Evolutionary conservation across 805 yeast genomes (phyloP).

Genomic region (Lipomyces mesembrius): DNA sequence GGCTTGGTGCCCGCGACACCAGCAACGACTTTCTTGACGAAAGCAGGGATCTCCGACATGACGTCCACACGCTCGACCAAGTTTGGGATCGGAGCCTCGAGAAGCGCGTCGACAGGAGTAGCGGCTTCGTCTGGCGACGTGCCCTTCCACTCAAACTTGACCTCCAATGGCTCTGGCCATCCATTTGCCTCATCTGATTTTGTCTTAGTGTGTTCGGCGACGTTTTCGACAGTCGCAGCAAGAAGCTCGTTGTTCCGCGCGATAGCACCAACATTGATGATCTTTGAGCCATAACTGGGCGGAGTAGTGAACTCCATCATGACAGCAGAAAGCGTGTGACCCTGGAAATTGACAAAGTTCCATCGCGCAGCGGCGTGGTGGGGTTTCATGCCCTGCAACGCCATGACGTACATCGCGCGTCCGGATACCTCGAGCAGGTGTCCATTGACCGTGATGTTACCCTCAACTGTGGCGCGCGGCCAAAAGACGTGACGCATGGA

Average conservation of each 20-base stretch:
- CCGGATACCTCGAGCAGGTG: conserved; percentile 47
- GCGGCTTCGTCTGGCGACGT: conserved; percentile 53
- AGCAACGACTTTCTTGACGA: conserved; percentile 88
- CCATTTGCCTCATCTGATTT: conserved; percentile 74
- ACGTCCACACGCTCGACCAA: conserved; percentile 93
- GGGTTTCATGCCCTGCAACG: conserved; percentile 98
- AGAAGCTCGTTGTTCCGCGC: conserved; percentile 67
- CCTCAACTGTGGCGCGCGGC: conserved; percentile 82
- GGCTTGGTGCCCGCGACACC: conserved; percentile 97
- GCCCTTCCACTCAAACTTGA: conserved; percentile 64
- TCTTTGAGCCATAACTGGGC: conserved; percentile 78
- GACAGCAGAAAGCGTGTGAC: conserved; percentile 71
- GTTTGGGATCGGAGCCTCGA: conserved; percentile 60
- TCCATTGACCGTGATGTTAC: conserved; percentile 60
- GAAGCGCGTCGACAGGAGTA: conserved; percentile 39
- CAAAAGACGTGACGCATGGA: conserved; percentile 94
- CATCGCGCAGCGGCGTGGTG: conserved; percentile 98
- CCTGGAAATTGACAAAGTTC: conserved; percentile 92
- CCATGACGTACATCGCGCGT: conserved; percentile 86
- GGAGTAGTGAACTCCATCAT: conserved; percentile 98
- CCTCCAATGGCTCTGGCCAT: conserved; percentile 82
- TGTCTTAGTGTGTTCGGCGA: conserved; percentile 61
- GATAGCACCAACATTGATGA: conserved; percentile 78
- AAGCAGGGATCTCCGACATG: conserved; percentile 94
- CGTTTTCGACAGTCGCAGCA: conserved; percentile 68